phyloP scores from a whole-genome alignment of 2,329 filamentous ascomycete genomes.

The Davidsoniella australis region DNA sequence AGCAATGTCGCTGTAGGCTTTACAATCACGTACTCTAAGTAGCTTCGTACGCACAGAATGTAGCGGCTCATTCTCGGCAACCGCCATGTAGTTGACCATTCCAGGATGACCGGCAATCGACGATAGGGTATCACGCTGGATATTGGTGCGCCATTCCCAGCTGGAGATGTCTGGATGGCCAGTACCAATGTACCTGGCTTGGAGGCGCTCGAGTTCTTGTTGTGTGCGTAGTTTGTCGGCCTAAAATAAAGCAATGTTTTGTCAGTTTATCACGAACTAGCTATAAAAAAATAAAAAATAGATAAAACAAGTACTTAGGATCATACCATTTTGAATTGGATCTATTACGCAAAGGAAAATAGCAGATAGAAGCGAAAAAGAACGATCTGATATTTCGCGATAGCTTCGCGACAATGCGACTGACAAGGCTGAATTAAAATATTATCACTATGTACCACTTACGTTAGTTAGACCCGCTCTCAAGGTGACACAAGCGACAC shows the following conservation, averaged over 20 bases:
- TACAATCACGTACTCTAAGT: conserved; percentile 42
- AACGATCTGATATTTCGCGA: too few relatives aligned
- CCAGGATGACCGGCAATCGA: conserved; percentile 82
- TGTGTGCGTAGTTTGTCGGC: conserved; percentile 96
- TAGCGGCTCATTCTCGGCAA: conserved; percentile 72
- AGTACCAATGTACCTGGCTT: conserved; percentile 89
- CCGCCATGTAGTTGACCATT: conserved; percentile 71
- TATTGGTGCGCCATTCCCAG: conserved; percentile 95
- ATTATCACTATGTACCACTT: too few relatives aligned
- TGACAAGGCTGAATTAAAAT: too few relatives aligned
- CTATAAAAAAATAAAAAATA: neutral
- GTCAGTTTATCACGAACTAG: too few relatives aligned
- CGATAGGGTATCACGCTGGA: conserved; percentile 80
- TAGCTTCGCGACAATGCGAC: too few relatives aligned
- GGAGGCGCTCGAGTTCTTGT: conserved; percentile 92
- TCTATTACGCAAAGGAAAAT: too few relatives aligned
- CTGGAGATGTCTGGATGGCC: conserved; percentile 93
- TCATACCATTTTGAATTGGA: neutral
- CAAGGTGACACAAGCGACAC: too few relatives aligned
- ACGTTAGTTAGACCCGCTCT: too few relatives aligned
- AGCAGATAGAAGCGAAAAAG: too few relatives aligned
- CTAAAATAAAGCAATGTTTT: conserved; percentile 23
- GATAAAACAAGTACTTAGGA: too few relatives aligned
- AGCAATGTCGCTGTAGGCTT: neutral
- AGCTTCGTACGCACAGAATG: conserved; percentile 65